Evolutionary conservation across 2,329 filamentous ascomycete genomes (phyloP), one percentile per base, ranked within the genome.

Genomic region (Cercospora sesami): DNA sequence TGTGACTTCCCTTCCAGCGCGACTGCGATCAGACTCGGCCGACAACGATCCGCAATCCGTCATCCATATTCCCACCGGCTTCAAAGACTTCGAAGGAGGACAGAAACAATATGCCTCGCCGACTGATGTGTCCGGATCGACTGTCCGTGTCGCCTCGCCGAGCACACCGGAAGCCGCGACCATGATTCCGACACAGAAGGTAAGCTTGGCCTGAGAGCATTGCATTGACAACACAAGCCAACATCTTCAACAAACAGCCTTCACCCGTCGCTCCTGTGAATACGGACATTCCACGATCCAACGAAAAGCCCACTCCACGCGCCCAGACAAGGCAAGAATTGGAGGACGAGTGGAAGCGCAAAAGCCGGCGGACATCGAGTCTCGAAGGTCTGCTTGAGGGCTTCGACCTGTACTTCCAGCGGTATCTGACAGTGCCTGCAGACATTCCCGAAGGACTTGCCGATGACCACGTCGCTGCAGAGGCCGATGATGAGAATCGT

Each of bases 61-160:
- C 64, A 97, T 97, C 73, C 94, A 97, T 83, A 92, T 92, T 16
- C 93, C 94, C 0, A 86, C 92, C 71, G 92, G 90, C 69, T 97
- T 95, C 79, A 86, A 88, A 65, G 87, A 87, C 73, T 96, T 95
- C 86, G 92, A 72, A 33, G 65, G 45, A 18, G 65, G 48, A n/a
- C 57, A 66, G 16, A 60, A 39, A 30, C 63, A 68, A 59, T 60
- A 66, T 23, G 71, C 75, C 16, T 66, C 68, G 55, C 65, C 71
- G 21, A 67, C 70, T 9, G 70, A 73, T 42, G 64, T 65, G 18
- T 75, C 73, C 9, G 72, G 74, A 36, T 60, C 66, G 14, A 75
- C 74, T 9, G 72, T 69, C 36, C 61, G 67, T 30, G 45, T 82
- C 33, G 78, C 76, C 18, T 79, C 78, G 16, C 80, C 81, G 0